Evolutionary conservation across 768 basidiomycete species (phyloP), one percentile per base, ranked within the genome.

Genomic region (Pleurotus citrinopileatus): DNA sequence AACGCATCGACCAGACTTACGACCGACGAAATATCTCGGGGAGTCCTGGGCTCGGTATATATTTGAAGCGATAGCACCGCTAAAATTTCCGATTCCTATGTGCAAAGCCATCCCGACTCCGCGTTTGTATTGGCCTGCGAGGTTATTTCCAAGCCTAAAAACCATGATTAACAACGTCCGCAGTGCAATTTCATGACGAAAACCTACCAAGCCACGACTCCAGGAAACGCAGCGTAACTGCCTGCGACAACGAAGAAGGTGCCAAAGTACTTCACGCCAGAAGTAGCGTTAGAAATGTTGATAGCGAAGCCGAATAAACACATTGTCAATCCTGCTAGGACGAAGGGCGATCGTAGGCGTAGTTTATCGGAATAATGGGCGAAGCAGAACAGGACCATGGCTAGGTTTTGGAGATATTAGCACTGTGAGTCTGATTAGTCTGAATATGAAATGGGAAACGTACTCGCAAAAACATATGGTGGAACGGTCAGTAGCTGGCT

Each of bases 401-500:
- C 85, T 86, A 50, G 32, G 42, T 46, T 12, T 42, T 34, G 37
- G 20, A 13, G 12, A 36, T 23, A 3, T 12, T 19, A 13, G 12
- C 38, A 28, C 19, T n/a, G n/a, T n/a, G 2, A 52, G 6, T 34
- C 22, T 3, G 23, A 34, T 7, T 34, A 34, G 32, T 34, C 3
- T 15, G 25, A 44, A 2, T 23, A 22, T 22, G 15, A 15, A 42
- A 25, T 28, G 28, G 43, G 42, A 13, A 0, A 67, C 82, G 28
- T 57, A 87, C 86, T 80, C 10, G 83, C 84, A 38, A 79, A 66
- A 20, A 84, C 64, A 59, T 87, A 88, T 7, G 85, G 84, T 1
- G 87, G 87, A 0, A 89, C 79, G 1, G 85, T 86, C 32, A 89
- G 73, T 2, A 89, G 71, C 59, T 87, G 84, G 52, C 79, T 82